A percentile compares a stretch with the other conserved stretches of the same genome.
Conservation (phyloP, 2,329 filamentous ascomycete genomes). For the Colletotrichum trifolii region DNA sequence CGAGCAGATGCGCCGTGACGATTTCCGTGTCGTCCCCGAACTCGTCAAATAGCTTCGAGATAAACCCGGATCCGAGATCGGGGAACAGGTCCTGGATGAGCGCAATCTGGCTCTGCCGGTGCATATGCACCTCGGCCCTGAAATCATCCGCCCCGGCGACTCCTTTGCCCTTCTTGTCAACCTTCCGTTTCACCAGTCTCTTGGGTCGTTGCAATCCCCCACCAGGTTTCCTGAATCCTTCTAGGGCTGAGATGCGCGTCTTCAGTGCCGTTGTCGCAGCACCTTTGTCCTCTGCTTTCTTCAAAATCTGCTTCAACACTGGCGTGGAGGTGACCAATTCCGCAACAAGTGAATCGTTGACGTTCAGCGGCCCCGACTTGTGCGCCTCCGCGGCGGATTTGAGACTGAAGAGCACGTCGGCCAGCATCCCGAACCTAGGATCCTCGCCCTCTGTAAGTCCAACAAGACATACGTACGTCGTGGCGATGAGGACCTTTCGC, state of each 20-base stretch:
- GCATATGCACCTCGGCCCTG: constrained; percentile 72
- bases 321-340: constrained; percentile 86
- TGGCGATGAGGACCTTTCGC: constrained; percentile 75
- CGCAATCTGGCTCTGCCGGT: constrained; percentile 85
- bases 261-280: constrained; percentile 66
- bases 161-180: constrained; percentile 73
- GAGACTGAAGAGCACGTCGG: constrained; percentile 86
- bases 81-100: constrained; percentile 96
- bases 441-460: constrained; percentile 75
- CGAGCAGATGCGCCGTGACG: constrained; percentile 83
- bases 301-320: constrained; percentile 71
- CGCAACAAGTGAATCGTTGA: constrained; percentile 79
- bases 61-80: constrained; percentile 83
- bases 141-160: constrained; percentile 50
- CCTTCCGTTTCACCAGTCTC: constrained; percentile 62
- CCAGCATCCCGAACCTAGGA: constrained; percentile 78
- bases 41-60: constrained; percentile 81
- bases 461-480: constrained; percentile 79
- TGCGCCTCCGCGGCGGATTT: constrained; percentile 77
- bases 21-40: constrained; percentile 82
- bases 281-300: constrained; percentile 61
- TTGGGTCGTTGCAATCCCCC: constrained; percentile 61
- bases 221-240: constrained; percentile 68
- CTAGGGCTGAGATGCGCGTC: constrained; percentile 70
- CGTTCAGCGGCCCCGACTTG: constrained; percentile 63